Conservation (phyloP, 163 green algal genomes). For the Volvox carteri region DNA sequence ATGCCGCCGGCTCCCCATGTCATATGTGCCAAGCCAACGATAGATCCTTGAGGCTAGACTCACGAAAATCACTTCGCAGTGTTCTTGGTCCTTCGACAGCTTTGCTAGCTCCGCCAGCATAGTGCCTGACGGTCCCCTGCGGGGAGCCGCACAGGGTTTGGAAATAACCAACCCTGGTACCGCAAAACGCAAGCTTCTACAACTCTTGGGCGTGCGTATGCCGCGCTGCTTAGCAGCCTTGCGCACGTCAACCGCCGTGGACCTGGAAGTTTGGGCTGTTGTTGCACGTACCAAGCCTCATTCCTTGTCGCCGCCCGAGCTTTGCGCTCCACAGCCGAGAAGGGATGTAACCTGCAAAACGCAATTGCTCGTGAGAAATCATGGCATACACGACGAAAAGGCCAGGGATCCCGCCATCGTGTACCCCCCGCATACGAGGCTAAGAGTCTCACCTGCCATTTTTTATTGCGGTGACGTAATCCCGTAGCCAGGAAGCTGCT, state of each 20-base stretch:
- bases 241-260: too few species aligned
- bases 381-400: background rate
- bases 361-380: background rate
- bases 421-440: background rate
- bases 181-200: background rate
- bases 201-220: too few species aligned
- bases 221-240: too few species aligned
- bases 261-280: conserved; percentile 8
- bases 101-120: conserved; percentile 82
- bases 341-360: conserved; percentile 73
- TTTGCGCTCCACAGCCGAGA: conserved; percentile 76
- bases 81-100: conserved; percentile 55
- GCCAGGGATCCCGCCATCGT: background rate
- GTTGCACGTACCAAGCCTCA: conserved; percentile 71
- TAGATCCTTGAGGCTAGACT: conserved; percentile 32
- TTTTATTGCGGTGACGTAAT: conserved; percentile 43
- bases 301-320: conserved; percentile 80
- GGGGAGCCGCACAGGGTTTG: background rate
- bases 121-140: conserved; percentile 82
- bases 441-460: conserved; percentile 11
- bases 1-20: too few species aligned
- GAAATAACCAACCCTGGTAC: background rate
- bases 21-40: too few species aligned
- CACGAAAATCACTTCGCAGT: conserved; percentile 83
- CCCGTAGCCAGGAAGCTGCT: conserved; percentile 6